These are phyloP conservation scores for Spatholobus suberectus DNA, from an alignment of 306 rosid species.

Conservation along the genomic window DNA sequence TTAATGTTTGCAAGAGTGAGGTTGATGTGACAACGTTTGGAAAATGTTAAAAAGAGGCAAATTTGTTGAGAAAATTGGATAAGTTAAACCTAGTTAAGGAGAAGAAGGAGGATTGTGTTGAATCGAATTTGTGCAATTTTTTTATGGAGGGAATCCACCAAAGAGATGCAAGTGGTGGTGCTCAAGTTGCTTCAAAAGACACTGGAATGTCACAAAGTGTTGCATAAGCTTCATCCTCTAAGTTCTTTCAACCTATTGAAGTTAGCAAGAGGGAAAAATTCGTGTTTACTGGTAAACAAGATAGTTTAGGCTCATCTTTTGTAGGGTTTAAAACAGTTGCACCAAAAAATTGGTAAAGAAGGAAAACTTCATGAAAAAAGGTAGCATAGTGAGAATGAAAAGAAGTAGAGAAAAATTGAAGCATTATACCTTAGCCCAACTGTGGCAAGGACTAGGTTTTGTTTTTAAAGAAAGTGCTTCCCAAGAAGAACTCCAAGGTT, in stretches of 20 bases:
- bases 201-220: conserved; percentile 41
- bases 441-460: conserved; percentile 56
- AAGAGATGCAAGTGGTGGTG: conserved; percentile 37
- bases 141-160: conserved; percentile 39
- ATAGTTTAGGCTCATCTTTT: conserved; percentile 47
- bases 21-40: background rate
- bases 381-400: conserved; percentile 56
- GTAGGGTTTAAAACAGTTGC: conserved; percentile 69
- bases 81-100: conserved; percentile 48
- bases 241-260: conserved; percentile 54
- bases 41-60: conserved; percentile 8
- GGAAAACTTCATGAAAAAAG: conserved; percentile 56
- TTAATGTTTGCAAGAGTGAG: conserved; percentile 30
- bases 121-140: conserved; percentile 45
- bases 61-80: conserved; percentile 55
- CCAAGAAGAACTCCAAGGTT: conserved; percentile 54
- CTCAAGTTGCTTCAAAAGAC: conserved; percentile 39
- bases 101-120: conserved; percentile 33
- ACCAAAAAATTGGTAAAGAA: conserved; percentile 52
- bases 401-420: conserved; percentile 60
- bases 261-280: conserved; percentile 47
- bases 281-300: conserved; percentile 61
- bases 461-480: conserved; percentile 52
- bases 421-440: conserved; percentile 50
- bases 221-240: conserved; percentile 40